Evolutionary conservation across 2,329 filamentous ascomycete species (phyloP).

Genomic region (Simplicillium sp.): DNA sequence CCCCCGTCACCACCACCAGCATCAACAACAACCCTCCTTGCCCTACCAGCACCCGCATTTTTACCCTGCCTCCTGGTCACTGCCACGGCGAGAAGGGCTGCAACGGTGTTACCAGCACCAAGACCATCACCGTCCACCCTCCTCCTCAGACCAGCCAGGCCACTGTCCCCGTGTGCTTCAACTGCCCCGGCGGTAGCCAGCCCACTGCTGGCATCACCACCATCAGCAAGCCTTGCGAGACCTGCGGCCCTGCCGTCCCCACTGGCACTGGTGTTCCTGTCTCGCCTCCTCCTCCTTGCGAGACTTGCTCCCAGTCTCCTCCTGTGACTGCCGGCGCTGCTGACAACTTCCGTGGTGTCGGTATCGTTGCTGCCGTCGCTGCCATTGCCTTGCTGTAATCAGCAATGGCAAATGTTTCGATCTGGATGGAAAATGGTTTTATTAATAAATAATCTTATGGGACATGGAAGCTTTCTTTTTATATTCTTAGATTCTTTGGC

Average conservation of each 20-base stretch:
- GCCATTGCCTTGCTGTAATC: conserved; percentile 4
- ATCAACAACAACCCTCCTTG: neutral
- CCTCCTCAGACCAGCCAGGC: neutral
- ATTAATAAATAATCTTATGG: neutral
- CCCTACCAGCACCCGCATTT: conserved; percentile 15
- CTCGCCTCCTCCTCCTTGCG: too few relatives aligned
- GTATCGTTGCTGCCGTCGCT: conserved; percentile 6
- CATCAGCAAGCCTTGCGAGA: conserved; percentile 1
- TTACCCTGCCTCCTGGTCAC: conserved; percentile 8
- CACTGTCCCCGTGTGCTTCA: neutral
- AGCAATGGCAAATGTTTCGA: neutral
- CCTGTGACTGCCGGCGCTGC: conserved; percentile 2
- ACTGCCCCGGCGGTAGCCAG: neutral
- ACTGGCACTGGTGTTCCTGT: neutral
- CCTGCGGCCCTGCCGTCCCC: neutral
- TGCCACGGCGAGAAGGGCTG: neutral
- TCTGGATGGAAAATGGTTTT: neutral
- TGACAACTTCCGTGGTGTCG: conserved; percentile 1
- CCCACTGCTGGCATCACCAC: conserved; percentile 2
- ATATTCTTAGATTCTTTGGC: too few relatives aligned
- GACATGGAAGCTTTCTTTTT: too few relatives aligned
- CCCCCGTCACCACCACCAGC: conserved; percentile 10
- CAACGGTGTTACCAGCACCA: neutral
- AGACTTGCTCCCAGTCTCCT: neutral
- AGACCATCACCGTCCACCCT: neutral